A percentile compares a stretch with the other conserved stretches of the same genome.
These are phyloP conservation scores for Ambrosia artemisiifolia DNA, from an alignment of 129 eudicot genomes.

Conservation along the genomic window DNA sequence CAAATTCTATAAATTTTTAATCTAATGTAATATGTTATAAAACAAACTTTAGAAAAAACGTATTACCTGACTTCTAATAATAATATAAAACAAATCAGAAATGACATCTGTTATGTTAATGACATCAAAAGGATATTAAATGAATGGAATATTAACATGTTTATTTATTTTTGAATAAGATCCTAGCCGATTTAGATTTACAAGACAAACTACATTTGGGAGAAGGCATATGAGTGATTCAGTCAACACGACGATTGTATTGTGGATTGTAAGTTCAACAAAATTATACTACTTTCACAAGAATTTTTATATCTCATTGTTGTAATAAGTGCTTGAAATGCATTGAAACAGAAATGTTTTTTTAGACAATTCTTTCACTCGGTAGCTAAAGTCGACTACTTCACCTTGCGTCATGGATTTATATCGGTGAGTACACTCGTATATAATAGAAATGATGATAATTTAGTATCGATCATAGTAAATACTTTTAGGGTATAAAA, in stretches of 20 bases:
- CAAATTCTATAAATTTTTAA: not conserved
- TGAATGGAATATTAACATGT: too few species aligned
- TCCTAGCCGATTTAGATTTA: slow-evolving; percentile 43
- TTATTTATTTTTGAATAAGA: slow-evolving; percentile 23
- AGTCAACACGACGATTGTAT: slow-evolving; percentile 26
- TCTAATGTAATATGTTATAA: not conserved
- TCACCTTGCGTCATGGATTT: slow-evolving; percentile 58
- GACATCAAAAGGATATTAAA: too few species aligned
- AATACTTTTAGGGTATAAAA: too few species aligned
- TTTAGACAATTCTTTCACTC: slow-evolving; percentile 56
- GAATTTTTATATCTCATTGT: not conserved
- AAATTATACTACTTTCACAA: not conserved
- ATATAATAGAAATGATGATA: not conserved
- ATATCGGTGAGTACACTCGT: slow-evolving; percentile 29
- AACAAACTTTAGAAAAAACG: not conserved
- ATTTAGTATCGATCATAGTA: too few species aligned
- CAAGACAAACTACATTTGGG: slow-evolving; percentile 50
- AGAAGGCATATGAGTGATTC: slow-evolving; percentile 35
- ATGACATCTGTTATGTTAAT: too few species aligned
- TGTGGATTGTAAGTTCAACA: slow-evolving; percentile 37
- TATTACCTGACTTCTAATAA: not conserved
- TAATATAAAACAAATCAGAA: not conserved
- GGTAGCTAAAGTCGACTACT: slow-evolving; percentile 56
- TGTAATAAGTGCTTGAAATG: not conserved
- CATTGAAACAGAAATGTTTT: slow-evolving; percentile 43